Evolutionary conservation across 2,329 filamentous ascomycete species (phyloP).

Genomic region (Dichotomopilus funicola): DNA sequence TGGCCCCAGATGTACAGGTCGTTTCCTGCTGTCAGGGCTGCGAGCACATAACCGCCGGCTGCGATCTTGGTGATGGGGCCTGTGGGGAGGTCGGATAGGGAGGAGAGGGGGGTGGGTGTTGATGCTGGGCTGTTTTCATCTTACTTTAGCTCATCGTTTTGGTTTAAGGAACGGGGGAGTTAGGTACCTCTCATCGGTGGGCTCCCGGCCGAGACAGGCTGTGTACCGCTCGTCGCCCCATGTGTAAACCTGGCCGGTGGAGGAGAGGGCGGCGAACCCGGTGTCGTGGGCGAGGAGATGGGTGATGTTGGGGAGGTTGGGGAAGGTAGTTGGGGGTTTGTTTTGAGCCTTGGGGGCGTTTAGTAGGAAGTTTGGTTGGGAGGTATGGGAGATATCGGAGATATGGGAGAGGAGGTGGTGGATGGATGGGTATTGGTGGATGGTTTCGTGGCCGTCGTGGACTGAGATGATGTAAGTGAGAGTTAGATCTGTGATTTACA

Average conservation of each 20-base stretch:
- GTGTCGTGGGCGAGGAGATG: conserved; percentile 43
- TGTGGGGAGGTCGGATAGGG: conserved; percentile 45
- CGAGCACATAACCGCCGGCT: conserved; percentile 50
- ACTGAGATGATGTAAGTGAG: conserved; percentile 18
- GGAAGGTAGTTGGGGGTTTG: conserved; percentile 16
- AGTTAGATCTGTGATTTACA: background rate
- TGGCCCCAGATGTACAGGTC: conserved; percentile 59
- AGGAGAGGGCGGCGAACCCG: conserved; percentile 42
- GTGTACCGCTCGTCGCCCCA: conserved; percentile 54
- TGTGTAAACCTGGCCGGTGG: conserved; percentile 41
- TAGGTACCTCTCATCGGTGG: conserved; percentile 31
- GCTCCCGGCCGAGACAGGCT: conserved; percentile 48
- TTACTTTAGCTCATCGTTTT: background rate
- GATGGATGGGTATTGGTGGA: conserved; percentile 26
- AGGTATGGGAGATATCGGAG: too few relatives aligned
- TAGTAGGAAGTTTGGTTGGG: too few relatives aligned
- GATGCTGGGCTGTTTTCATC: conserved; percentile 36
- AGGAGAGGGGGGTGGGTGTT: conserved; percentile 39
- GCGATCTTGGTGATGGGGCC: conserved; percentile 48
- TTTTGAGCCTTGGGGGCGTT: background rate
- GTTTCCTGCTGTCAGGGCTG: conserved; percentile 50
- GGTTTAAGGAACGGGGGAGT: too few relatives aligned
- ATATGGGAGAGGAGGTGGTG: conserved; percentile 2
- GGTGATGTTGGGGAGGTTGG: conserved; percentile 25
- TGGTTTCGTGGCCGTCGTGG: conserved; percentile 19